Conservation (phyloP, 331 rosid species). For the Telfairia occidentalis region DNA sequence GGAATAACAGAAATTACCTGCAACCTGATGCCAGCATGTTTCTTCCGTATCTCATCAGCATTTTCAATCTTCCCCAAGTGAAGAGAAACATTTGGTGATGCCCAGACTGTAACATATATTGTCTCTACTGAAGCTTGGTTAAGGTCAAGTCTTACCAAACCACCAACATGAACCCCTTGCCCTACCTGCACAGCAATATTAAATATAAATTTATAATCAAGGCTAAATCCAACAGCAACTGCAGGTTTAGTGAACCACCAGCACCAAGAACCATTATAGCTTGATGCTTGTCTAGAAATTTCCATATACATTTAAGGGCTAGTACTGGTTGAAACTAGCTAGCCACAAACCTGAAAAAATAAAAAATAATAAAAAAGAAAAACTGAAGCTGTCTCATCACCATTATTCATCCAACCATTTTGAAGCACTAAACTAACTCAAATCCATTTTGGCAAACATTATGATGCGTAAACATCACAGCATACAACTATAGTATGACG, state of each 20-base stretch:
- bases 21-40: constrained; percentile 69
- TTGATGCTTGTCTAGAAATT: not conserved
- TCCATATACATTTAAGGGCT: not conserved
- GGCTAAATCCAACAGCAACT: not conserved
- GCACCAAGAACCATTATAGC: not conserved
- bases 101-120: constrained; percentile 78
- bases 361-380: no score
- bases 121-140: constrained; percentile 61
- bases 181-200: constrained; percentile 49
- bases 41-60: constrained; percentile 74
- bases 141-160: constrained; percentile 70
- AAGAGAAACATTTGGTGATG: constrained; percentile 68
- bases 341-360: not conserved
- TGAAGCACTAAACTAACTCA: not conserved
- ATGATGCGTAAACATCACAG: no score
- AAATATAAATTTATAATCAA: not conserved
- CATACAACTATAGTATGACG: not conserved
- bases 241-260: not conserved
- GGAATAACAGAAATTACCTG: constrained; percentile 63
- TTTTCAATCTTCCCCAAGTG: constrained; percentile 88
- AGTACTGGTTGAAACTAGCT: not conserved
- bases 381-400: no score
- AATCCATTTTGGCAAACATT: not conserved
- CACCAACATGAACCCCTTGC: constrained; percentile 67
- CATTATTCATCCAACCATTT: not conserved